A percentile compares a stretch with the other conserved stretches of the same genome.
phyloP scores from a whole-genome alignment of 73 alveolate genomes.

The Tetrahymena thermophila region DNA sequence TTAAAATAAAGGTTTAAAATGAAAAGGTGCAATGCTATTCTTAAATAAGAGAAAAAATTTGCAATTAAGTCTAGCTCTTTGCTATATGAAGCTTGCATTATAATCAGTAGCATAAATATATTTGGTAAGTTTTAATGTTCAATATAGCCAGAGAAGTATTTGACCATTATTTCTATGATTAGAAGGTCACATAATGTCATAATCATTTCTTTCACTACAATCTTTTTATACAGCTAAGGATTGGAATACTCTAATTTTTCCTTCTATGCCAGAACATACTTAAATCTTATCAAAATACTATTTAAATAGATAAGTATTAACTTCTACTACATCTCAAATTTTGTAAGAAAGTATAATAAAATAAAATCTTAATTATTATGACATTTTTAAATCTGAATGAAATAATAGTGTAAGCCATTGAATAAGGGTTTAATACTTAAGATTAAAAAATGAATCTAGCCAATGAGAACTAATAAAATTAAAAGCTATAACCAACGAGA shows the following conservation, averaged over 20 bases:
- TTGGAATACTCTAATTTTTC: neutral
- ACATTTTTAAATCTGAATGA: neutral
- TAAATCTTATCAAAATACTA: neutral
- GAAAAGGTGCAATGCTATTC: neutral
- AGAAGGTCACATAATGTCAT: neutral
- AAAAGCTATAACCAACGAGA: neutral
- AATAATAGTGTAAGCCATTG: too few relatives aligned
- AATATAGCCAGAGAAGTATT: neutral
- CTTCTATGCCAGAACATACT: too few relatives aligned
- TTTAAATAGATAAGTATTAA: too few relatives aligned
- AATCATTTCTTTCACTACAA: neutral
- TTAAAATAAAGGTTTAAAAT: too few relatives aligned
- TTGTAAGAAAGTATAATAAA: neutral
- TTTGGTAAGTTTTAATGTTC: neutral
- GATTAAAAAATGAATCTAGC: too few relatives aligned
- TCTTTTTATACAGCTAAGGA: neutral
- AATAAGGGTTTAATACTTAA: too few relatives aligned
- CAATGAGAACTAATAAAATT: too few relatives aligned
- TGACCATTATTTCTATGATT: neutral
- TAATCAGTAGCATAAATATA: too few relatives aligned
- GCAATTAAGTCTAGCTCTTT: neutral
- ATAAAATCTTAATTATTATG: neutral
- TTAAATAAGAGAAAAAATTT: neutral
- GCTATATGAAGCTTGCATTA: neutral
- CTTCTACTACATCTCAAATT: neutral